Evolutionary conservation across 2,329 filamentous ascomycete genomes (phyloP).

Genomic region (Arthrinium puccinioides): DNA sequence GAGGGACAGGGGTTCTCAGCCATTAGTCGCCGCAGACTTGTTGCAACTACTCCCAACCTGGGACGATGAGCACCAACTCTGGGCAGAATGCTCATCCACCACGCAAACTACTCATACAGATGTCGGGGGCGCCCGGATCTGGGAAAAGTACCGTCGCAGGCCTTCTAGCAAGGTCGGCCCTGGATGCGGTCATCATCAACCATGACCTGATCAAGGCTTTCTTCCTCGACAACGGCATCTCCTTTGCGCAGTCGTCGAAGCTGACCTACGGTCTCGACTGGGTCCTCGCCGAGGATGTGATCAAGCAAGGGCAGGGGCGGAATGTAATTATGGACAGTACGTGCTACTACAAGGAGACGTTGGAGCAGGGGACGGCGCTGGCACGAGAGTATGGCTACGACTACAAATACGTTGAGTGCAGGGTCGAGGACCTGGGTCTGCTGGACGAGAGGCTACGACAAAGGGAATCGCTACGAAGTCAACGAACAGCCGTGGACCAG

Average conservation of each 20-base stretch:
- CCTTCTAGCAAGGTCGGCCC: slow-evolving; percentile 17
- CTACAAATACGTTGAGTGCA: slow-evolving; percentile 14
- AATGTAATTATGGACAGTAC: slow-evolving; percentile 29
- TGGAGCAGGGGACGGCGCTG: slow-evolving; percentile 21
- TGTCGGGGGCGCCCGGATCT: slow-evolving; percentile 30
- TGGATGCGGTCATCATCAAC: slow-evolving; percentile 26
- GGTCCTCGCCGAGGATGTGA: slow-evolving; percentile 24
- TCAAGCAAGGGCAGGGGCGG: slow-evolving; percentile 26
- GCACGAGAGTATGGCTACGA: slow-evolving; percentile 13
- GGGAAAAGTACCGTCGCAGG: slow-evolving; percentile 29
- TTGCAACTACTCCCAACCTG: too few species aligned
- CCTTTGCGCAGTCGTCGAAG: slow-evolving; percentile 23
- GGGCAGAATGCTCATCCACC: too few species aligned
- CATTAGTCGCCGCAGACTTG: too few species aligned
- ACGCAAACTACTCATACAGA: slow-evolving; percentile 20
- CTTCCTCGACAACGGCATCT: slow-evolving; percentile 18
- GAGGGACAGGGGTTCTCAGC: too few species aligned
- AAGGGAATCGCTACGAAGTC: slow-evolving; percentile 3
- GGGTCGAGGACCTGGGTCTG: slow-evolving; percentile 3
- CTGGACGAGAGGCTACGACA: slow-evolving; percentile 5
- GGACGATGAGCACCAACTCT: too few species aligned
- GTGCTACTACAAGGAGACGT: slow-evolving; percentile 25
- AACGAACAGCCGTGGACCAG: slow-evolving; percentile 4
- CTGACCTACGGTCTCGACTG: slow-evolving; percentile 27
- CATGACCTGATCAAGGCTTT: slow-evolving; percentile 27